Conservation (phyloP, 768 basidiomycete species). For the Macrolepiota dolichaula region DNA sequence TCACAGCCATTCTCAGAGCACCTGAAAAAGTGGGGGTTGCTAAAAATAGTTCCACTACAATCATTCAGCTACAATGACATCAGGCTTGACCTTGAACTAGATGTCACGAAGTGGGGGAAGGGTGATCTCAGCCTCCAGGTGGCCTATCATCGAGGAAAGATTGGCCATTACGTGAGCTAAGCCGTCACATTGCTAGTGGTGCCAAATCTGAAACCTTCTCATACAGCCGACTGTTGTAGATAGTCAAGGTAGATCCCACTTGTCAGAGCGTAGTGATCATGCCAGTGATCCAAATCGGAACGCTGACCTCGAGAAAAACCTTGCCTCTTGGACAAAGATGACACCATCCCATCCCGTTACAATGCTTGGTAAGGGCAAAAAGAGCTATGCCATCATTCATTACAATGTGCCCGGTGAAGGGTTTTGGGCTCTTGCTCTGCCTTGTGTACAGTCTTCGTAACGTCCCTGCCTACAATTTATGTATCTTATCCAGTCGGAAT, state of each 20-base stretch:
- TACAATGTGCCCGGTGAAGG: not conserved
- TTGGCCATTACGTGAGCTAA: not conserved
- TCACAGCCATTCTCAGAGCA: not conserved
- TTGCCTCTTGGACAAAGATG: not conserved
- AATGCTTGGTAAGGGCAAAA: not conserved
- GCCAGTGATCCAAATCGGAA: not conserved
- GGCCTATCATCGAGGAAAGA: not conserved
- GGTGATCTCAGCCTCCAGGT: not conserved
- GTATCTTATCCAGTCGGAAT: too few species aligned
- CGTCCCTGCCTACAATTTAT: not conserved
- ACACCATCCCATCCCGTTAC: not conserved
- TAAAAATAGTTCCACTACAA: not conserved
- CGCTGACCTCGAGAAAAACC: not conserved
- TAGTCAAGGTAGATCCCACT: not conserved
- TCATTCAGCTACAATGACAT: not conserved
- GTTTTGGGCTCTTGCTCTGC: not conserved
- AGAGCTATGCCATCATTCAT: not conserved
- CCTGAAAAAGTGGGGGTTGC: not conserved
- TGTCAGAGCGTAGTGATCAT: rapidly evolving
- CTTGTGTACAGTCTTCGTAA: not conserved
- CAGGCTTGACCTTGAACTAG: not conserved
- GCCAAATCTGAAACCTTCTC: not conserved
- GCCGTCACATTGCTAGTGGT: not conserved
- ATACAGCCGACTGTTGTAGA: not conserved
- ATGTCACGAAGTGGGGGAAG: not conserved